Evolutionary conservation across 345 rosid genomes (phyloP).

Genomic region (Carallia brachiata): DNA sequence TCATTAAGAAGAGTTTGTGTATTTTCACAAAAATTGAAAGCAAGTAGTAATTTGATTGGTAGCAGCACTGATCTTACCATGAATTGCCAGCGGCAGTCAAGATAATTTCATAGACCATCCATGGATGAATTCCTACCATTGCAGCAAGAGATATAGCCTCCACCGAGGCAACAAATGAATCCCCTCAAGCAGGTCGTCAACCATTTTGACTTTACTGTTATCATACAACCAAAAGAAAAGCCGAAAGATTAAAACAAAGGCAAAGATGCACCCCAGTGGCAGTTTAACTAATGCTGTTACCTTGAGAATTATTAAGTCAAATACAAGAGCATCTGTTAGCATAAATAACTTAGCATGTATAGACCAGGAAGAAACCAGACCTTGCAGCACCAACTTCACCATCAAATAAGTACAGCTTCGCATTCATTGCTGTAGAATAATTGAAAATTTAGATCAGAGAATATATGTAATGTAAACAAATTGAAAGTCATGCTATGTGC

Average conservation of each 20-base stretch:
- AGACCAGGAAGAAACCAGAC: conserved; percentile 39
- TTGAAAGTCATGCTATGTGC: background rate
- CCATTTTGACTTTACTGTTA: no score
- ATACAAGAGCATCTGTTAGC: background rate
- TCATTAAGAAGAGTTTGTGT: background rate
- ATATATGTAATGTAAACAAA: conserved; percentile 5
- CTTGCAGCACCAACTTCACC: conserved; percentile 85
- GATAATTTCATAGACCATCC: no score
- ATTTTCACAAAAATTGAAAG: background rate
- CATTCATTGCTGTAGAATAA: conserved; percentile 62
- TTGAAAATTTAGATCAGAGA: conserved; percentile 15
- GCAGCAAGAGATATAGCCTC: no score
- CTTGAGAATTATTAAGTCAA: no score
- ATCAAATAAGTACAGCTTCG: conserved; percentile 62
- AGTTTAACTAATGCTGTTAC: background rate
- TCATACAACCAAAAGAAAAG: no score
- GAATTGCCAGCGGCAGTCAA: no score
- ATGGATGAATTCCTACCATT: no score
- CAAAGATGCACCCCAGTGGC: background rate
- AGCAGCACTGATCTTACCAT: no score
- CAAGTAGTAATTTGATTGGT: no score
- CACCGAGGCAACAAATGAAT: no score
- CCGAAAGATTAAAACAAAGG: background rate
- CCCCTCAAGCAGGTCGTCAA: no score
- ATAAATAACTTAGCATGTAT: background rate